These are phyloP conservation scores for Vitellaria paradoxa DNA, from an alignment of 179 eudicot species.

Conservation along the genomic window DNA sequence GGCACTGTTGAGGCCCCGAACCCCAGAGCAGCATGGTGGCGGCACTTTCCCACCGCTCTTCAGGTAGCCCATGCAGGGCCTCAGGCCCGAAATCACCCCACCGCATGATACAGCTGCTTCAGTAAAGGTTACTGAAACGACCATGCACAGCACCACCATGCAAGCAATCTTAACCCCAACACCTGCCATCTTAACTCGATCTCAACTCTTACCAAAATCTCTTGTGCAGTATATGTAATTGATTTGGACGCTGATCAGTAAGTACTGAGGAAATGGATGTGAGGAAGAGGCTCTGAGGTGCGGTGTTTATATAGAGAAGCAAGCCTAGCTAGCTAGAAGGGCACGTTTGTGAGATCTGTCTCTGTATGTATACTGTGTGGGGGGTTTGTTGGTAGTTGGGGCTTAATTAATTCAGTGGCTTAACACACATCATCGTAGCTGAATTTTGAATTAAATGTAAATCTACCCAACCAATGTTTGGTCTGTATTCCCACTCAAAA, in stretches of 20 bases:
- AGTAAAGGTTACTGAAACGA: conserved; percentile 24
- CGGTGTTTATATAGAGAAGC: neutral
- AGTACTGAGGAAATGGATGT: neutral
- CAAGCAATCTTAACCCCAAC: neutral
- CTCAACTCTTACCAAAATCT: no score
- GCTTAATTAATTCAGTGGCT: no score
- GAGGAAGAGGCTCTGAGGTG: neutral
- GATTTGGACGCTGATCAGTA: no score
- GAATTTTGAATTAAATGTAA: no score
- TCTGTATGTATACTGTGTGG: neutral
- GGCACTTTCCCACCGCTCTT: conserved; percentile 15
- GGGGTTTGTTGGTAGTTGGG: neutral
- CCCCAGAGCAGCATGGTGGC: conserved; percentile 37
- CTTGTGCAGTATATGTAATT: no score
- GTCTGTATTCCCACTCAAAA: no score
- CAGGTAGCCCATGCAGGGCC: conserved; percentile 35
- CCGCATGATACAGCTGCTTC: conserved; percentile 39
- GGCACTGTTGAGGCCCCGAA: conserved; percentile 21
- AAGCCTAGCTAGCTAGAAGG: no score
- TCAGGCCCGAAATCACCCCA: conserved; percentile 16
- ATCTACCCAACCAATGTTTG: no score
- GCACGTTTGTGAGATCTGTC: no score
- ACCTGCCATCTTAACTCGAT: neutral
- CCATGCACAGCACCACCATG: conserved; percentile 25
- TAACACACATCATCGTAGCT: no score